phyloP scores from a whole-genome alignment of 75 land plant species.

The Sequoia sempervirens region DNA sequence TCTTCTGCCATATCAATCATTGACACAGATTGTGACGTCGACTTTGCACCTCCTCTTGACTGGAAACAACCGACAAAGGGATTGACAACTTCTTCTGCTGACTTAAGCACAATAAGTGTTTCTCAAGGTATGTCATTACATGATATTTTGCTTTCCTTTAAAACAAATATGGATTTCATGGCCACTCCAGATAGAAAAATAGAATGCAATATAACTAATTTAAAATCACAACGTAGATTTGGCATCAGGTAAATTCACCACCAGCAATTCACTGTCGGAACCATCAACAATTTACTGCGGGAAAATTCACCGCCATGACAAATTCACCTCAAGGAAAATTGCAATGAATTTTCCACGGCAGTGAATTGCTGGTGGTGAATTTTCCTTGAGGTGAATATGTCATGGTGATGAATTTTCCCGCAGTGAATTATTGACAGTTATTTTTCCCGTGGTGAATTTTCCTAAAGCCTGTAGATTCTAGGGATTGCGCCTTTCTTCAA shows the following conservation, averaged over 20 bases:
- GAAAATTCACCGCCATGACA: no score
- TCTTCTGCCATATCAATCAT: conserved; percentile 43
- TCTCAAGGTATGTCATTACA: conserved; percentile 7
- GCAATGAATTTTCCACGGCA: no score
- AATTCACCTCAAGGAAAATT: no score
- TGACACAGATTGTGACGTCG: conserved; percentile 70
- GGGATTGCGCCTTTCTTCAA: neutral
- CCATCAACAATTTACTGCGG: no score
- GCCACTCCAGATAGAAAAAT: neutral
- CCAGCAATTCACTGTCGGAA: no score
- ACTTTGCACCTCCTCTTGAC: conserved; percentile 64
- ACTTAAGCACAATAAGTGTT: neutral
- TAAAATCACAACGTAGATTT: neutral
- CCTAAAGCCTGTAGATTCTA: neutral
- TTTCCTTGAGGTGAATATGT: no score
- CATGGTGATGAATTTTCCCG: no score
- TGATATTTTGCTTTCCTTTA: neutral
- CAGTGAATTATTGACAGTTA: no score
- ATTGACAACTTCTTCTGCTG: neutral
- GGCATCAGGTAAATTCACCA: no score
- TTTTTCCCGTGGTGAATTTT: no score
- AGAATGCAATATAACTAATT: neutral
- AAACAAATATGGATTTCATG: neutral
- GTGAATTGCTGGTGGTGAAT: no score
- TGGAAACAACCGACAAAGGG: conserved; percentile 34